Base-by-base conservation (phyloP, 2,329 filamentous ascomycete species). In the Trichoderma hamatum region DNA sequence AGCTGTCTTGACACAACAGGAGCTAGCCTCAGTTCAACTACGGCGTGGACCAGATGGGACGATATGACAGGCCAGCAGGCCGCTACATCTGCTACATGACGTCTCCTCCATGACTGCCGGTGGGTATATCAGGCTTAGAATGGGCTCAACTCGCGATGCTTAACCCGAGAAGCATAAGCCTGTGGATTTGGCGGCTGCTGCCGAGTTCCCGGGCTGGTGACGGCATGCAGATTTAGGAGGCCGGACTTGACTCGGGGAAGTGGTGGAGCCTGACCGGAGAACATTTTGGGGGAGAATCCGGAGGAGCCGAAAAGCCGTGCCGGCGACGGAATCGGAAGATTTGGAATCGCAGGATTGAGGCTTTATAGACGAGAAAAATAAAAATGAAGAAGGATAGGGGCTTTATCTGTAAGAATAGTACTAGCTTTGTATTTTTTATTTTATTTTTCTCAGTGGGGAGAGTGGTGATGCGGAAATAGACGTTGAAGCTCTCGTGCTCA, bases 231-330 rank as follows among this genome's bases (percentile, higher is more conserved):
- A 30, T 34, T 49, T 34, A 24, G 63, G 52, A 46, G 5, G n/a
- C 63, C 63, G 63, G 36, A 66, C 36, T 66, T 66, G 63, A 34
- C 52, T 66, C 63, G 62, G 62, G 36, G 62, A 66, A 14, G 24
- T 24, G n/a, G 52, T 43, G 62, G 62, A 43, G 39, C 39, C 39
- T 19, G 46, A 32, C 52, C 28, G 52, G 28, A 32, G 26, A n/a
- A n/a, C 1, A 14, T 1, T 49, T 49, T 49, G 34, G n/a, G 6
- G 11, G 10, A 36, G 30, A 28, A 36, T 39, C 62, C 62, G 62
- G 51, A 39, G 51, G 19, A 21, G 62, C 62, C 62, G 62, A 39
- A 21, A 21, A 14, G 51, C 62, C 62, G 51, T 24, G 46, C 30
- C 30, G 49, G 46, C 59, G 46, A n/a, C 61, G 61, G 49, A n/a